Conservation (phyloP, 2,329 filamentous ascomycete genomes). For the Helotiales sp. region DNA sequence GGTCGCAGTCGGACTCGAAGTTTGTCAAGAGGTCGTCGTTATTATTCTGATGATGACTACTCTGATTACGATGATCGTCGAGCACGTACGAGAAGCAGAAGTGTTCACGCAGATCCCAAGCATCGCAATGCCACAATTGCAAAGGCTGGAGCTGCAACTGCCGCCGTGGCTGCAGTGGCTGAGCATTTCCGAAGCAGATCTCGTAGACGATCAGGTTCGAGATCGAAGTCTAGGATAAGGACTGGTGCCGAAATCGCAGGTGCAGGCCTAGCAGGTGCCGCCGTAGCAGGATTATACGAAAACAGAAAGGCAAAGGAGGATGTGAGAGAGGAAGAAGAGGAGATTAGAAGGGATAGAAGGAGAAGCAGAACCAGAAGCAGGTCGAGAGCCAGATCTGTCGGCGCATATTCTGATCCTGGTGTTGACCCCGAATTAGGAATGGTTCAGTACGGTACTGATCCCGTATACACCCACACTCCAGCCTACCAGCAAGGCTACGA, state of each 20-base stretch:
- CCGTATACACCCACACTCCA: slow-evolving; percentile 46
- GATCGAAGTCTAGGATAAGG: slow-evolving; percentile 42
- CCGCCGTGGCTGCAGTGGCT: slow-evolving; percentile 57
- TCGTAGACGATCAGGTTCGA: slow-evolving; percentile 42
- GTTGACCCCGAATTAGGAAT: slow-evolving; percentile 66
- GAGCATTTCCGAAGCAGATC: slow-evolving; percentile 59
- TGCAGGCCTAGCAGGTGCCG: slow-evolving; percentile 59
- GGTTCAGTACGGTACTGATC: slow-evolving; percentile 65
- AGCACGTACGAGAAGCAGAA: slow-evolving; percentile 41
- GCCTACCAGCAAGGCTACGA: slow-evolving; percentile 28
- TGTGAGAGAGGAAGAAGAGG: slow-evolving; percentile 39
- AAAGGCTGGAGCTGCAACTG: slow-evolving; percentile 48
- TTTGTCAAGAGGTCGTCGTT: slow-evolving; percentile 44
- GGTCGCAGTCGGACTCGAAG: slow-evolving; percentile 51
- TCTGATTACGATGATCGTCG: slow-evolving; percentile 35
- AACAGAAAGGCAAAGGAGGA: slow-evolving; percentile 62
- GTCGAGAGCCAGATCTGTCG: slow-evolving; percentile 51
- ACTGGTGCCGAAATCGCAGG: slow-evolving; percentile 61
- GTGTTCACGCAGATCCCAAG: slow-evolving; percentile 52
- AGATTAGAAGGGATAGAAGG: slow-evolving; percentile 32
- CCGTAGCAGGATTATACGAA: slow-evolving; percentile 62
- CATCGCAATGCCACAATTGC: slow-evolving; percentile 33
- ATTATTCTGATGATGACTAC: slow-evolving; percentile 36
- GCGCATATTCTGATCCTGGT: slow-evolving; percentile 48
- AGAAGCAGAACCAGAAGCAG: slow-evolving; percentile 27